Base-by-base conservation (phyloP, 306 rosid species). In the Casuarina glauca region DNA sequence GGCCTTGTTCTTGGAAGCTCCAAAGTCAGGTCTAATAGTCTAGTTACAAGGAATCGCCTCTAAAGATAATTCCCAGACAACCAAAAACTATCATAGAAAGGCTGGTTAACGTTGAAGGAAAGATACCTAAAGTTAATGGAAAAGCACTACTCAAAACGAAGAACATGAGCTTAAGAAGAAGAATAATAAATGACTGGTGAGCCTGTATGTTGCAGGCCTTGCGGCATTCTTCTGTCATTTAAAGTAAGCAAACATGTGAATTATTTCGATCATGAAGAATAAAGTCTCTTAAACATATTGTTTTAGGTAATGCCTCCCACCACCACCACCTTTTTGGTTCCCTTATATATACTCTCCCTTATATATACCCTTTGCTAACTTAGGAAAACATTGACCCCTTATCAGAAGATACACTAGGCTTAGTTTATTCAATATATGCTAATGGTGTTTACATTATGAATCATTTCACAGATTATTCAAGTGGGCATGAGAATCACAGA, bases 401-500 rank as follows among this genome's bases (percentile, higher is more conserved):
- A 17, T 43, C 17, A 67, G n/a, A 48, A 67, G 19, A 54, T 74
- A 46, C 73, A 80, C 55, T 39, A 41, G 62, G 64, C 67, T 58
- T 32, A 79, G 45, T 45, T 32, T 70, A 36, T 70, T 66, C 8
- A 41, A 20, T 71, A 52, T 72, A 54, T 72, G 45, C 19, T 73
- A 64, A 20, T 69, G 82, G 74, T 2, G 48, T 83, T 35, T 77
- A 58, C 17, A 55, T 72, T 72, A 39, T 64, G 4, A 10, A 41
- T 43, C 49, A 66, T 70, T 9, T 73, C 66, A 80, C 60, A 70
- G 63, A 46, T 44, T 74, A 74, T 81, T 76, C 74, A 39, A 74
- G 48, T 51, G 55, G 49, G 68, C 26, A 76, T 80, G 75, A 75
- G 81, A 80, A 76, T 69, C 74, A 77, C 54, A 86, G 69, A 77